These are phyloP conservation scores for Crepidotus variabilis DNA, from an alignment of 768 basidiomycete species.

Conservation along the genomic window DNA sequence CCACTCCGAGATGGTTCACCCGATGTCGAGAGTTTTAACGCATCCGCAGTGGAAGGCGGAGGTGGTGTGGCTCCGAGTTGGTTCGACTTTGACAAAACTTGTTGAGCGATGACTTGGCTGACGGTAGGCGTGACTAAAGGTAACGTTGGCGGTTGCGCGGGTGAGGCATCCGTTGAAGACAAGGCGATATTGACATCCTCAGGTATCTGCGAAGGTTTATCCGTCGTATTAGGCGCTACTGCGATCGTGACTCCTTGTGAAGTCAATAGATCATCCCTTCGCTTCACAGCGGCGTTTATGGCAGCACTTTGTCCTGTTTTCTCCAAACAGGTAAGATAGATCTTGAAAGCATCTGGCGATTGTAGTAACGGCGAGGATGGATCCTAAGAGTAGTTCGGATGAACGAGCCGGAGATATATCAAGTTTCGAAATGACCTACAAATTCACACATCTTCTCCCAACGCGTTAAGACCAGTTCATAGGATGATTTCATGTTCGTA, in stretches of 20 bases:
- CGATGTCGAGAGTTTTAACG: constrained; percentile 40
- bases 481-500: constrained; percentile 62
- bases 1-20: constrained; percentile 41
- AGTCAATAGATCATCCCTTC: constrained; percentile 61
- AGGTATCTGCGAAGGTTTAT: constrained; percentile 13
- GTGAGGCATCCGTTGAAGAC: background rate
- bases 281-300: constrained; percentile 61
- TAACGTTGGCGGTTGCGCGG: constrained; percentile 8
- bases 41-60: constrained; percentile 24
- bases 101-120: constrained; percentile 45
- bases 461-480: constrained; percentile 68
- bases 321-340: constrained; percentile 69
- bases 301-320: constrained; percentile 53
- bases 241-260: constrained; percentile 20
- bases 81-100: constrained; percentile 36
- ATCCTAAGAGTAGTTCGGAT: constrained; percentile 41
- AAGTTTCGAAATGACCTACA: constrained; percentile 37
- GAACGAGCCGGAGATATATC: background rate
- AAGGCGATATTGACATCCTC: constrained; percentile 4
- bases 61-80: constrained; percentile 16
- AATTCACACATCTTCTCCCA: constrained; percentile 87
- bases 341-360: constrained; percentile 68
- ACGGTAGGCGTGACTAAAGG: constrained; percentile 14
- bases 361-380: constrained; percentile 64
- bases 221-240: constrained; percentile 6